phyloP scores from a whole-genome alignment of 176 grass and related monocot species.

The Hordeum vulgare region MorexV3_pseudomolecules_assembly NC_058522.1:568402145-568402644 shows the following conservation, averaged over 20 bases:
- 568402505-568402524: conserved; percentile 73
- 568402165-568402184: neutral
- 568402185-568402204: neutral
- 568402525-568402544: conserved; percentile 65
- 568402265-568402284: conserved; percentile 77
- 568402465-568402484: conserved; percentile 64
- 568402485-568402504: conserved; percentile 75
- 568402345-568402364: neutral
- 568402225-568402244: conserved; percentile 64
- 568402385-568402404: neutral
- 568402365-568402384: neutral
- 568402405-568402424: conserved; percentile 82
- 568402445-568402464: conserved; percentile 64
- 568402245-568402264: conserved; percentile 77
- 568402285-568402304: conserved; percentile 70
- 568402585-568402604: neutral
- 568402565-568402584: neutral
- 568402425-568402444: conserved; percentile 89
- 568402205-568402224: conserved; percentile 65
- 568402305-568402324: conserved; percentile 25
- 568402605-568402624: conserved; percentile 73
- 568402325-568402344: neutral
- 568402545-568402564: neutral
- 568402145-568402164: neutral
- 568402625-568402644: conserved; percentile 75